Percentiles rank a stretch among this genome's conserved stretches.
Conservation (phyloP, 2,329 filamentous ascomycete species). For the Colletotrichum tanaceti region DNA sequence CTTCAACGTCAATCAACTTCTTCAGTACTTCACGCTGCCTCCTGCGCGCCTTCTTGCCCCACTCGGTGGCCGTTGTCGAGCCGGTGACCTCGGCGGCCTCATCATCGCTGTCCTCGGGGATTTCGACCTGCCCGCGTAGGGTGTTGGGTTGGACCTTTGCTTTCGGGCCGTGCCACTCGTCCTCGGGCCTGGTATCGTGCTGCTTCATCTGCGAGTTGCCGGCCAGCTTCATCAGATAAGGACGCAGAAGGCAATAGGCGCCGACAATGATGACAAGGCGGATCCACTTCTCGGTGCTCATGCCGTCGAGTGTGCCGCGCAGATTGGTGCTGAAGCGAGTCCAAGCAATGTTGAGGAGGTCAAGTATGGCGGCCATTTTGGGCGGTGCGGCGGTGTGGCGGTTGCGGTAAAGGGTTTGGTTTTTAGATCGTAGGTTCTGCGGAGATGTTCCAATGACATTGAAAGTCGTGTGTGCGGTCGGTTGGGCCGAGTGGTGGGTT, state of each 20-base stretch:
- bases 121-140: conserved; percentile 66
- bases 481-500: conserved; percentile 2
- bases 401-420: not conserved
- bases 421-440: not conserved
- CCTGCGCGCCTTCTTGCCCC: conserved; percentile 77
- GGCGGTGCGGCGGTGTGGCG: not conserved
- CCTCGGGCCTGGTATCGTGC: conserved; percentile 63
- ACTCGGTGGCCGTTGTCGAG: conserved; percentile 64
- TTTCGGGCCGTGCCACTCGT: conserved; percentile 59
- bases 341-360: conserved; percentile 30
- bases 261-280: conserved; percentile 78
- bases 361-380: conserved; percentile 32
- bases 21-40: conserved; percentile 76
- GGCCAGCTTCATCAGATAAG: conserved; percentile 77
- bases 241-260: conserved; percentile 78
- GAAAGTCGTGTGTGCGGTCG: not conserved
- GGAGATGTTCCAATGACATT: not conserved
- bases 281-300: conserved; percentile 68
- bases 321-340: conserved; percentile 57
- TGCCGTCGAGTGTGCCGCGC: conserved; percentile 59
- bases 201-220: conserved; percentile 72
- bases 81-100: conserved; percentile 61
- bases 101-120: conserved; percentile 65
- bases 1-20: conserved; percentile 72
- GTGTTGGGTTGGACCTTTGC: conserved; percentile 73